Conservation (phyloP, 257 asterid species). For the Salvia hispanica region DNA sequence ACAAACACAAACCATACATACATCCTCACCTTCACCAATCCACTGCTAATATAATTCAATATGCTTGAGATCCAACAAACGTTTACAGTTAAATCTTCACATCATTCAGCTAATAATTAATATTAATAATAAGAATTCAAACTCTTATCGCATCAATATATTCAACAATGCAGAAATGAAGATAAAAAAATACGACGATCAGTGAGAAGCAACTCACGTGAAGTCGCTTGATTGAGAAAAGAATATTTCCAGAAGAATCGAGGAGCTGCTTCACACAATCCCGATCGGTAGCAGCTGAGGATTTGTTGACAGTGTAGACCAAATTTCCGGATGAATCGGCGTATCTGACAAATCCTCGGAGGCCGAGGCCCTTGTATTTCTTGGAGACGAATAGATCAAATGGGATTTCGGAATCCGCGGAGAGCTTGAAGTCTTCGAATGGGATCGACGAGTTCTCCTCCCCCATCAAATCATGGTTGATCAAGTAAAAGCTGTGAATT, state of each 20-base stretch:
- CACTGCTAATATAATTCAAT: neutral
- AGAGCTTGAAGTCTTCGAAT: conserved; percentile 31
- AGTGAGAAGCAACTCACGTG: conserved; percentile 45
- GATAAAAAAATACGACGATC: conserved; percentile 1
- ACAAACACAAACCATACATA: neutral
- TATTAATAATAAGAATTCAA: neutral
- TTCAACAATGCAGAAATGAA: neutral
- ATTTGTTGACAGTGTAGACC: conserved; percentile 56
- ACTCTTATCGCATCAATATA: neutral
- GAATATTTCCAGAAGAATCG: conserved; percentile 60
- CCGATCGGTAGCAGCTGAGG: conserved; percentile 25
- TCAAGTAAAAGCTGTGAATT: neutral
- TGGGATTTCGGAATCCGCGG: conserved; percentile 50
- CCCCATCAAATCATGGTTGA: conserved; percentile 33
- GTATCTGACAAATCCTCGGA: conserved; percentile 48
- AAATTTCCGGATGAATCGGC: conserved; percentile 65
- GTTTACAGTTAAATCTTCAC: neutral
- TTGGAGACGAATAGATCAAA: conserved; percentile 78
- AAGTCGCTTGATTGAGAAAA: conserved; percentile 53
- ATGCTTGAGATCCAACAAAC: conserved; percentile 5
- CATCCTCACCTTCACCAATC: neutral
- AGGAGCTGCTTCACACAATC: conserved; percentile 43
- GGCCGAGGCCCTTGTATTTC: conserved; percentile 43
- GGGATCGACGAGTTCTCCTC: conserved; percentile 40
- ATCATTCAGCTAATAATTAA: neutral